phyloP scores from a whole-genome alignment of 768 basidiomycete genomes.

The Floccularia luteovirens region DNA sequence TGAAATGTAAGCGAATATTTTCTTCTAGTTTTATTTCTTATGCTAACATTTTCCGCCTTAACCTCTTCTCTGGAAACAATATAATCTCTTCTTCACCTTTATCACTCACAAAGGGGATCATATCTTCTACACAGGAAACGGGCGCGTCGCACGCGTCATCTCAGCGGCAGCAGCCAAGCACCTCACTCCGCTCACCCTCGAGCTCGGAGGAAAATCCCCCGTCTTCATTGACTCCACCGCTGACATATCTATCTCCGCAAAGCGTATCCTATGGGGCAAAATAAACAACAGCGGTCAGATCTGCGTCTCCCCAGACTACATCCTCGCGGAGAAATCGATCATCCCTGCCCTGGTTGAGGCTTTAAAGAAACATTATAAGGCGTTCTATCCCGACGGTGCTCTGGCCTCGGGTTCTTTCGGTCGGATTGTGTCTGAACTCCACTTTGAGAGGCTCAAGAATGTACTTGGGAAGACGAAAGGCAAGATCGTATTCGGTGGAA shows the following conservation, averaged over 20 bases:
- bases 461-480: constrained; percentile 51
- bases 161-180: constrained; percentile 45
- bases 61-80: neutral
- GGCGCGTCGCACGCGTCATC: constrained; percentile 37
- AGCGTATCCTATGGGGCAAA: constrained; percentile 63
- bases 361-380: constrained; percentile 30
- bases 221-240: constrained; percentile 30
- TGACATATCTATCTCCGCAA: constrained; percentile 46
- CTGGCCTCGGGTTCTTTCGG: constrained; percentile 33
- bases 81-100: neutral
- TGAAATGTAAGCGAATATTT: constrained; percentile 4
- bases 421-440: constrained; percentile 44
- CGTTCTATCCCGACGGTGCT: constrained; percentile 49
- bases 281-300: constrained; percentile 59
- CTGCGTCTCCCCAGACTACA: constrained; percentile 52
- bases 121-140: constrained; percentile 41
- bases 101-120: constrained; percentile 19
- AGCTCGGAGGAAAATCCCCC: constrained; percentile 46
- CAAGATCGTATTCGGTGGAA: constrained; percentile 40
- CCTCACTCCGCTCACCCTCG: constrained; percentile 47
- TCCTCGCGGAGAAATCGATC: constrained; percentile 26
- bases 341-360: constrained; percentile 40
- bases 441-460: constrained; percentile 44
- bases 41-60: neutral
- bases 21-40: constrained; percentile 4